These are phyloP conservation scores for Psidium guajava DNA, from an alignment of 345 rosid genomes.

Conservation along the genomic window DNA sequence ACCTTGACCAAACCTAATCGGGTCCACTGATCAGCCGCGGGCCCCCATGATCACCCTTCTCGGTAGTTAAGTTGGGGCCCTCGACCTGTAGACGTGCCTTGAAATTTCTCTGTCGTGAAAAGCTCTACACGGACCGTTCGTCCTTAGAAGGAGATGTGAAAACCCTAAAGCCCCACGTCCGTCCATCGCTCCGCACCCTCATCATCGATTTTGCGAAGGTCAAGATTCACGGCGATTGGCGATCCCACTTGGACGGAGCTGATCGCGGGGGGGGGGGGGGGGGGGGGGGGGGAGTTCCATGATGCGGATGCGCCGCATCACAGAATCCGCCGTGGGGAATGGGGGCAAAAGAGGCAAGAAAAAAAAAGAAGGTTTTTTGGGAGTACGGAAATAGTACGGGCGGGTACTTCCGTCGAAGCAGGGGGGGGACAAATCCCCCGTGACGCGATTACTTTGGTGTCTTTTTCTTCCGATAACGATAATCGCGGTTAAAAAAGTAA, in stretches of 20 bases:
- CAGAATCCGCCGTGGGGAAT: neutral
- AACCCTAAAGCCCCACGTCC: neutral
- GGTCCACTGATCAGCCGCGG: neutral
- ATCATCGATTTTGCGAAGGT: neutral
- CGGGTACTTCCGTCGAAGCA: neutral
- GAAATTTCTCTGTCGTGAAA: neutral
- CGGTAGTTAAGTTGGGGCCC: neutral
- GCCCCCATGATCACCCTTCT: neutral
- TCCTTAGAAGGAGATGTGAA: neutral
- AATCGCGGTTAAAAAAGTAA: neutral
- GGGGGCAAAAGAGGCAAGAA: neutral
- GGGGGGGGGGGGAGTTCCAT: neutral
- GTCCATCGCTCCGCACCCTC: neutral
- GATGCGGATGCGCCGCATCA: neutral
- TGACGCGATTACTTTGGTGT: neutral
- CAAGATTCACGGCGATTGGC: neutral
- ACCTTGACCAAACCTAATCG: neutral
- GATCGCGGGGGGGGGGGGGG: no score
- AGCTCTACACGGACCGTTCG: neutral
- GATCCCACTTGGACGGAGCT: neutral
- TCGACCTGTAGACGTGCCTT: neutral
- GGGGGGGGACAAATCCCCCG: neutral
- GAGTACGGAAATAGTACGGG: neutral
- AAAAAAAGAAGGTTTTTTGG: neutral
- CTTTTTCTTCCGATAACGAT: neutral